Evolutionary conservation across 2,329 filamentous ascomycete species (phyloP).

Genomic region (Trichoderma semiorbis): DNA sequence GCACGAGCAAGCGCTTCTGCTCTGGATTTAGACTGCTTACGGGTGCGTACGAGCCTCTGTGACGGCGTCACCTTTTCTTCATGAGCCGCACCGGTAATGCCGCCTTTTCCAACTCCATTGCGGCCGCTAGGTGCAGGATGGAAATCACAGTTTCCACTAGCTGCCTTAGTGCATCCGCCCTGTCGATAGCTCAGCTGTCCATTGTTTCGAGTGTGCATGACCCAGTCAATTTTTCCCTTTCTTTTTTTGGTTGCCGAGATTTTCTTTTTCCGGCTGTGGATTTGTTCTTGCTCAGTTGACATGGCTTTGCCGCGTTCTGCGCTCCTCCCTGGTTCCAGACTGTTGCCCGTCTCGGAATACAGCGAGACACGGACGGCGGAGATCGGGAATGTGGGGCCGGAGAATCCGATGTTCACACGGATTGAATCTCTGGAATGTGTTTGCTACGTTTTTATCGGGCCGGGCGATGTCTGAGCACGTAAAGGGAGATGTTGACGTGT

Average conservation of each 20-base stretch:
- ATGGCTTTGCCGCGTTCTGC: constrained; percentile 5
- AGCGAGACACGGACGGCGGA: constrained; percentile 1
- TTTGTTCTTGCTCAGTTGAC: background rate
- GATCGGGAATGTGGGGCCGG: constrained; percentile 18
- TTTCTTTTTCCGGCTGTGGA: background rate
- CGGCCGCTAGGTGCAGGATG: constrained; percentile 6
- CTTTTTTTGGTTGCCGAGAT: background rate
- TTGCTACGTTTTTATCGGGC: background rate
- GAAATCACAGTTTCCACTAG: constrained; percentile 12
- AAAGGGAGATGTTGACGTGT: background rate
- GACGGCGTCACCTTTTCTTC: background rate
- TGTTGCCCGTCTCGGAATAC: constrained; percentile 3
- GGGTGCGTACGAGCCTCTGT: background rate
- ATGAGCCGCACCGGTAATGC: constrained; percentile 1
- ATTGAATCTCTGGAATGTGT: constrained; percentile 1
- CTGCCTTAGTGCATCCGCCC: constrained; percentile 8
- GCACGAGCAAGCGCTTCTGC: background rate
- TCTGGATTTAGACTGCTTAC: constrained; percentile 5
- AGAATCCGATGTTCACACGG: constrained; percentile 8
- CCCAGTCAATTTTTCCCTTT: background rate
- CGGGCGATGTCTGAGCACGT: background rate
- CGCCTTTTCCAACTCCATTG: constrained; percentile 2
- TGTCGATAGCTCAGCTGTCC: constrained; percentile 18
- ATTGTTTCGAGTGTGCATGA: constrained; percentile 16
- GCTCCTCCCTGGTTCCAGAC: constrained; percentile 2